phyloP scores from a whole-genome alignment of 345 rosid genomes.

The Ricinus communis region DNA sequence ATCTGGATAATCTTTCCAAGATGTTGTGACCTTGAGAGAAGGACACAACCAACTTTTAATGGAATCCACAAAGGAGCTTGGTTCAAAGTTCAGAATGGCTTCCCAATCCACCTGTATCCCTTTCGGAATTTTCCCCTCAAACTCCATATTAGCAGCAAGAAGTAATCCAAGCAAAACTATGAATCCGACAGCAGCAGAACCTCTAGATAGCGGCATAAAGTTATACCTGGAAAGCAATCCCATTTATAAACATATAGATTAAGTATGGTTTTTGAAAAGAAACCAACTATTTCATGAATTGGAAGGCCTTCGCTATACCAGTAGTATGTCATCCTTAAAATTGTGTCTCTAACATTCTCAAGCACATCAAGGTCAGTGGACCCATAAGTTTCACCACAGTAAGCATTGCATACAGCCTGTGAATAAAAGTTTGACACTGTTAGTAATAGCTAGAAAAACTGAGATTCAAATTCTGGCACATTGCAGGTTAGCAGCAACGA shows the following conservation, averaged over 20 bases:
- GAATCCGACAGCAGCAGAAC: slow-evolving; percentile 83
- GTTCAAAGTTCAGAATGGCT: slow-evolving; percentile 74
- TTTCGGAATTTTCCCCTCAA: slow-evolving; percentile 62
- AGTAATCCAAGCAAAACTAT: slow-evolving; percentile 74
- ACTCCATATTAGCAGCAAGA: slow-evolving; percentile 90
- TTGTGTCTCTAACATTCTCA: slow-evolving; percentile 67
- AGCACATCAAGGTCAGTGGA: slow-evolving; percentile 59
- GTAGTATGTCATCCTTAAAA: slow-evolving; percentile 91
- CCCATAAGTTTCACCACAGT: slow-evolving; percentile 74
- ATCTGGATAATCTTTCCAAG: slow-evolving; percentile 83
- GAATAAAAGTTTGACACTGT: slow-evolving; percentile 12
- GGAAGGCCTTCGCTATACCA: slow-evolving; percentile 48
- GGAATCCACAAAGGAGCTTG: slow-evolving; percentile 55
- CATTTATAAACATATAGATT: background rate
- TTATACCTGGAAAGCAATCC: slow-evolving; percentile 63
- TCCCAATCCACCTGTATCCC: slow-evolving; percentile 93
- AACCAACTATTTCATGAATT: slow-evolving; percentile 1
- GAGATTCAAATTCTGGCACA: background rate
- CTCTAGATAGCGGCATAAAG: slow-evolving; percentile 94
- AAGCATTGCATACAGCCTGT: slow-evolving; percentile 80
- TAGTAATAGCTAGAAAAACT: background rate
- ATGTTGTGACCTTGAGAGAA: slow-evolving; percentile 61
- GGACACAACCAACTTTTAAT: slow-evolving; percentile 81
- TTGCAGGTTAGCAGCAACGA: too few relatives aligned
- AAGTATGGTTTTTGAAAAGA: background rate